Conservation (phyloP, 1,284 basidiomycete species). For the Coniferiporia sulphurascens region DNA sequence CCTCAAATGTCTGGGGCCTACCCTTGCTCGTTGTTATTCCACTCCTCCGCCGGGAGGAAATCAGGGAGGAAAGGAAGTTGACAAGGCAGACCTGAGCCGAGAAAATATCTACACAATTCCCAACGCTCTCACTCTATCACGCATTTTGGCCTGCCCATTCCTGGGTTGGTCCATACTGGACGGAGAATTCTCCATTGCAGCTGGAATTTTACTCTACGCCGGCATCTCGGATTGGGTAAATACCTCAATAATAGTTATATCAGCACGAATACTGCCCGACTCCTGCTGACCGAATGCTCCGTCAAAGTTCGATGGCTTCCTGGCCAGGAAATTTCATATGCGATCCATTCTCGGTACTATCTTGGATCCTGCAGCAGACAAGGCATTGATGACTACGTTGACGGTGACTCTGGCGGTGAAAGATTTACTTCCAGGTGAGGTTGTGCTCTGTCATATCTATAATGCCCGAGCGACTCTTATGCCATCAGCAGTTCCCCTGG, state of each 20-base stretch:
- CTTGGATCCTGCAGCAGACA: constrained; percentile 96
- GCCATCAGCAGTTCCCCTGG: constrained; percentile 64
- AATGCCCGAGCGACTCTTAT: background rate
- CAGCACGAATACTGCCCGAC: background rate
- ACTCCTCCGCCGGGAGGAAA: background rate
- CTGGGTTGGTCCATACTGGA: constrained; percentile 92
- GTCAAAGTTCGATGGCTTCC: constrained; percentile 78
- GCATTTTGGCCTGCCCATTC: constrained; percentile 84
- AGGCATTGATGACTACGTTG: constrained; percentile 92
- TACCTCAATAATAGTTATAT: background rate
- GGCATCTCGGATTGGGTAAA: constrained; percentile 84
- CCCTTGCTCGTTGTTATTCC: background rate
- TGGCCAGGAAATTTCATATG: constrained; percentile 86
- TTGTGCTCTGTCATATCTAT: background rate
- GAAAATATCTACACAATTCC: constrained; percentile 97
- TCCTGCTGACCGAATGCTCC: background rate
- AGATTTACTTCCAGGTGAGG: constrained; percentile 75
- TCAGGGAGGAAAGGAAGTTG: background rate
- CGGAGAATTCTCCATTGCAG: constrained; percentile 76
- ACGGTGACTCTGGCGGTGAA: constrained; percentile 83
- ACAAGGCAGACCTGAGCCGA: constrained; percentile 26
- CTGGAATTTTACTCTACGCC: constrained; percentile 80
- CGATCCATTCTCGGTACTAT: constrained; percentile 89
- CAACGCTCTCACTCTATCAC: constrained; percentile 83
- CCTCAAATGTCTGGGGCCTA: background rate